Evolutionary conservation across 2,329 filamentous ascomycete species (phyloP).

Genomic region (Calonectria henricotiae): DNA sequence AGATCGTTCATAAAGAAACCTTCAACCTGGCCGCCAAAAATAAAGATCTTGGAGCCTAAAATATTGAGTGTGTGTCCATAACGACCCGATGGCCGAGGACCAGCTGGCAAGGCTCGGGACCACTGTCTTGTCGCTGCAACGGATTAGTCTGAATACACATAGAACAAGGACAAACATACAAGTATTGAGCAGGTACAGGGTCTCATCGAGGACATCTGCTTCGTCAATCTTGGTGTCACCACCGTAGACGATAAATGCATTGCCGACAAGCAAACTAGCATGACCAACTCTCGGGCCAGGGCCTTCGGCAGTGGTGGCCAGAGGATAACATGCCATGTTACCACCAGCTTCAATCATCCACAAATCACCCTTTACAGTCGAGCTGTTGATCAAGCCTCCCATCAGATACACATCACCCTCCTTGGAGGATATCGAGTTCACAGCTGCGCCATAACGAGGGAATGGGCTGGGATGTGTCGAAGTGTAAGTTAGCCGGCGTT

Average conservation of each 20-base stretch:
- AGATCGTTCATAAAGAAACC: conserved; percentile 99
- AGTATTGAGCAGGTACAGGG: conserved; percentile 95
- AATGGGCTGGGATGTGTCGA: conserved; percentile 89
- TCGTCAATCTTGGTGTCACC: conserved; percentile 99
- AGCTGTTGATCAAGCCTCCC: conserved; percentile 95
- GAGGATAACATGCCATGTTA: conserved; percentile 90
- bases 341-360: conserved; percentile 97
- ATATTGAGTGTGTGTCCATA: conserved; percentile 99
- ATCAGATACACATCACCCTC: conserved; percentile 98
- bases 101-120: conserved; percentile 93
- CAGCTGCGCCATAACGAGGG: conserved; percentile 95
- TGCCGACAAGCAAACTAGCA: conserved; percentile 93
- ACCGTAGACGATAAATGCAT: conserved; percentile 98
- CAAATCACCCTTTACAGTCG: conserved; percentile 95
- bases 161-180: conserved; percentile 74
- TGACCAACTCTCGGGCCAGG: conserved; percentile 96
- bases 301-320: conserved; percentile 92
- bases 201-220: conserved; percentile 92
- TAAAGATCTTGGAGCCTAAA: conserved; percentile 94
- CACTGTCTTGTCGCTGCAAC: conserved; percentile 92
- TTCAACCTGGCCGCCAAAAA: conserved; percentile 98
- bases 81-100: conserved; percentile 87
- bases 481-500: conserved; percentile 89
- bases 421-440: conserved; percentile 93
- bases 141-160: conserved; percentile 40